Conservation (phyloP, 2,329 filamentous ascomycete genomes). For the Aureobasidium sp. region DNA sequence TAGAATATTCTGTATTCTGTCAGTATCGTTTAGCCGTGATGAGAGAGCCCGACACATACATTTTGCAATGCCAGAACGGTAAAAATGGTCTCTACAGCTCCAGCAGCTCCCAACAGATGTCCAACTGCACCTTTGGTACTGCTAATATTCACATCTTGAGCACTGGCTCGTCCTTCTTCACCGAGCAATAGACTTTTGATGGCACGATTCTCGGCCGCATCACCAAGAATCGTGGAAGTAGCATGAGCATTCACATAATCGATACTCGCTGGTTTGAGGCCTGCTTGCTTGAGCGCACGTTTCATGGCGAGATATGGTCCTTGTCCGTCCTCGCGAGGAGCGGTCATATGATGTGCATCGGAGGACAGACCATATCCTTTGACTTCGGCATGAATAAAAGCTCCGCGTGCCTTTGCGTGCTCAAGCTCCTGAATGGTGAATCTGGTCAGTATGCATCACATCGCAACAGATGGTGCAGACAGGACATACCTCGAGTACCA, state of each 20-base stretch:
- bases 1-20: conserved; percentile 55
- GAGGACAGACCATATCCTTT: conserved; percentile 84
- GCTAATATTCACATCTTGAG: conserved; percentile 69
- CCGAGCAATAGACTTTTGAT: conserved; percentile 73
- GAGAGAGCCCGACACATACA: conserved; percentile 43
- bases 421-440: conserved; percentile 57
- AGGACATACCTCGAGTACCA: conserved; percentile 64
- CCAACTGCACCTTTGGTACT: conserved; percentile 92
- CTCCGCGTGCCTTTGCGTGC: conserved; percentile 73
- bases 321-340: conserved; percentile 72
- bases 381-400: conserved; percentile 80
- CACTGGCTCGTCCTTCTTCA: conserved; percentile 55
- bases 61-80: conserved; percentile 70
- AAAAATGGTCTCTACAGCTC: conserved; percentile 84
- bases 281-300: conserved; percentile 67
- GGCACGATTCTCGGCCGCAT: conserved; percentile 78
- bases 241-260: conserved; percentile 96
- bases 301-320: conserved; percentile 83
- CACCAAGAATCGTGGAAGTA: conserved; percentile 78
- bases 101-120: conserved; percentile 84
- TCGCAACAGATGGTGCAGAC: neutral
- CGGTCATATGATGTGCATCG: conserved; percentile 90
- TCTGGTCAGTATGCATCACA: neutral
- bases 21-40: conserved; percentile 25
- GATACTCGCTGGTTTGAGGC: conserved; percentile 60